A percentile compares a stretch with the other conserved stretches of the same genome.
These are phyloP conservation scores for Exophiala calicioides DNA, from an alignment of 2,329 filamentous ascomycete genomes.

Conservation along the genomic window DNA sequence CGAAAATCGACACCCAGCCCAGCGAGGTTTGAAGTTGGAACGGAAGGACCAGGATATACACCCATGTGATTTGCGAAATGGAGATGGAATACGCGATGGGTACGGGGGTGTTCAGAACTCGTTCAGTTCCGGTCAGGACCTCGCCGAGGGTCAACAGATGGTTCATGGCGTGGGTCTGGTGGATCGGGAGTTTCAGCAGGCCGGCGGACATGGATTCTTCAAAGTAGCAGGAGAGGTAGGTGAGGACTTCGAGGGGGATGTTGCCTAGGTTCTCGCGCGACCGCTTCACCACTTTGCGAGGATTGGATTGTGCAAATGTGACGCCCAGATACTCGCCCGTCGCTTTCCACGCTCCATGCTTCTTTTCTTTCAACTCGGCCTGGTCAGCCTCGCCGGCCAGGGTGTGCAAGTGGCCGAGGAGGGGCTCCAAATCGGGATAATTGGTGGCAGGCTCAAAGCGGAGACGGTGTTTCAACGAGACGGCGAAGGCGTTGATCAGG, in stretches of 20 bases:
- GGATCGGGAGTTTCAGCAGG: constrained; percentile 38
- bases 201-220: constrained; percentile 57
- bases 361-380: constrained; percentile 37
- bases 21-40: constrained; percentile 72
- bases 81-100: constrained; percentile 81
- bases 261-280: constrained; percentile 74
- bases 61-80: constrained; percentile 82
- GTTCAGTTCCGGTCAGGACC: constrained; percentile 69
- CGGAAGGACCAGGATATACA: constrained; percentile 77
- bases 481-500: constrained; percentile 73
- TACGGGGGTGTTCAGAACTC: constrained; percentile 78
- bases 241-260: constrained; percentile 78
- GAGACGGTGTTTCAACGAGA: constrained; percentile 76
- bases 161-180: constrained; percentile 51
- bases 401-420: constrained; percentile 72
- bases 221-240: constrained; percentile 67
- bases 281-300: constrained; percentile 73
- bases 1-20: constrained; percentile 75
- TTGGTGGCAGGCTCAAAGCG: constrained; percentile 80
- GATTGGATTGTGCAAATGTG: constrained; percentile 75
- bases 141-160: constrained; percentile 69
- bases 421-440: constrained; percentile 70
- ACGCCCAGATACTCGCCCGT: constrained; percentile 74
- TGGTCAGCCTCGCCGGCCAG: constrained; percentile 65
- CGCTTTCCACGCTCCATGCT: constrained; percentile 60